Percentiles rank a stretch among this genome's conserved stretches.
Conservation (phyloP, 2,329 filamentous ascomycete genomes). For the Bipolaris zeicola region DNA sequence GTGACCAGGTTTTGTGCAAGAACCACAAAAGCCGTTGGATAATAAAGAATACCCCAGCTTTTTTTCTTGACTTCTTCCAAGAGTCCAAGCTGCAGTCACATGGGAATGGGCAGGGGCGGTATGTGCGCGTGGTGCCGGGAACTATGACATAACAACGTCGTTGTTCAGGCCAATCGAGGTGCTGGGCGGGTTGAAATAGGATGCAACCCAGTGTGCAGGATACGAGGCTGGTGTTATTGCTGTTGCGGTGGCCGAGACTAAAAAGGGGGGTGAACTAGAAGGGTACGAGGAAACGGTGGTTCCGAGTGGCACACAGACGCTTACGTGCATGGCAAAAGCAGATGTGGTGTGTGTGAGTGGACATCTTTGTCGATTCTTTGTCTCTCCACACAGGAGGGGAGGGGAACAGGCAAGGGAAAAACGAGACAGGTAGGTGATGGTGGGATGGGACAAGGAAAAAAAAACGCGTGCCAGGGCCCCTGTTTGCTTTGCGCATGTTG, state of each 20-base stretch:
- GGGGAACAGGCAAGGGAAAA: not conserved
- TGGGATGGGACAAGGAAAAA: not conserved
- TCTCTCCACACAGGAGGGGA: not conserved
- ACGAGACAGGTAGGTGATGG: not conserved
- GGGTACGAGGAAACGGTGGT: not conserved
- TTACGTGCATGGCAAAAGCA: not conserved
- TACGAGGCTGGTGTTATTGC: not conserved
- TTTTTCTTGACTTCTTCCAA: not conserved
- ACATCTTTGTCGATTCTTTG: not conserved
- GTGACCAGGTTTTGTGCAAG: constrained; percentile 2
- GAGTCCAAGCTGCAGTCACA: not conserved
- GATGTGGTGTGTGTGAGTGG: not conserved
- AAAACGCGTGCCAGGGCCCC: not conserved
- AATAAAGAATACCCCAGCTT: constrained; percentile 14
- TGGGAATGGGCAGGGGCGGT: not conserved
- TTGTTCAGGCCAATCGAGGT: not conserved
- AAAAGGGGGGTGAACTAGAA: not conserved
- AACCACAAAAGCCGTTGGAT: constrained; percentile 11
- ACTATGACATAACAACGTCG: constrained; percentile 8
- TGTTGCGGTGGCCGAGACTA: not conserved
- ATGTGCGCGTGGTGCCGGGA: not conserved
- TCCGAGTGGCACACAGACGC: not conserved
- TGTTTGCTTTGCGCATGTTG: not conserved
- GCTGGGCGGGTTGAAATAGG: not conserved
- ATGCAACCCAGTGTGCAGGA: not conserved